phyloP scores from a whole-genome alignment of 2,329 filamentous ascomycete species.

The Cladosporium sp. region DNA sequence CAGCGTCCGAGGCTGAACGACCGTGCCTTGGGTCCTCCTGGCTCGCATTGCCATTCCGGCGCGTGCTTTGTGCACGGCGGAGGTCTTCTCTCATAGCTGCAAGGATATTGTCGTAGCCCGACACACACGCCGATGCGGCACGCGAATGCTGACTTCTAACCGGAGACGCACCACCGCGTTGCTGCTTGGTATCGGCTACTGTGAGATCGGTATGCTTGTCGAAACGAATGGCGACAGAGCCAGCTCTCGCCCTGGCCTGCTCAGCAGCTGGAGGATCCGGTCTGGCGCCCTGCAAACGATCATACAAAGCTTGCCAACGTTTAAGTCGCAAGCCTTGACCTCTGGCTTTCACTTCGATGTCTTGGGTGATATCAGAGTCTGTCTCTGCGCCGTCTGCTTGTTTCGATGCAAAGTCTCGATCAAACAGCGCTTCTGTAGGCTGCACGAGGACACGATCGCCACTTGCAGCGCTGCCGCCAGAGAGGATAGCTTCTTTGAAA shows the following conservation, averaged over 20 bases:
- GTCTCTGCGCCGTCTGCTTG: neutral
- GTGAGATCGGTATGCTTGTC: slow-evolving; percentile 28
- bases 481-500: slow-evolving; percentile 68
- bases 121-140: slow-evolving; percentile 13
- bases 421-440: slow-evolving; percentile 2
- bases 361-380: slow-evolving; percentile 57
- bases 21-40: neutral
- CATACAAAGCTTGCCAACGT: slow-evolving; percentile 69
- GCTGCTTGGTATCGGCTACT: slow-evolving; percentile 21
- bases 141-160: neutral
- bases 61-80: slow-evolving; percentile 15
- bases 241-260: slow-evolving; percentile 10
- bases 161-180: slow-evolving; percentile 5
- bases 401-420: neutral
- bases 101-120: slow-evolving; percentile 31
- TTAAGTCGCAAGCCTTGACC: slow-evolving; percentile 64
- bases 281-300: slow-evolving; percentile 19
- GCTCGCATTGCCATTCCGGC: slow-evolving; percentile 13
- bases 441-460: slow-evolving; percentile 62
- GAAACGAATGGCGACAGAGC: slow-evolving; percentile 19
- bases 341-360: slow-evolving; percentile 65
- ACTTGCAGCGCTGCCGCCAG: slow-evolving; percentile 57
- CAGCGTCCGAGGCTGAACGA: slow-evolving; percentile 5
- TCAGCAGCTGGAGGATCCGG: slow-evolving; percentile 13
- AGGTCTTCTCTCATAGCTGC: slow-evolving; percentile 33